Conservation (phyloP, 331 rosid genomes). For the Prunus yedoensis region DNA sequence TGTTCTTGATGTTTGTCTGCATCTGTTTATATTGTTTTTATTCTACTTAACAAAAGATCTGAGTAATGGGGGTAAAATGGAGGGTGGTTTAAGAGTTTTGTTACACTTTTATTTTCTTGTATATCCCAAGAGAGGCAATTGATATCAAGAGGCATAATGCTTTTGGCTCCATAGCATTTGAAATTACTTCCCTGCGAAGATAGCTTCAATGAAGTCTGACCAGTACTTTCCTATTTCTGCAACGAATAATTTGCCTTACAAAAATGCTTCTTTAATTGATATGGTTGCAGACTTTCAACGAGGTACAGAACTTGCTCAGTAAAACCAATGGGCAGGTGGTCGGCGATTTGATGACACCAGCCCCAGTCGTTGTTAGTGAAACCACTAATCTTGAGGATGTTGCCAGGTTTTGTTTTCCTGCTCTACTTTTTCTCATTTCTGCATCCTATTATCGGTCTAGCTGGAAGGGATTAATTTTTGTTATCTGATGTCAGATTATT, state of each 20-base stretch:
- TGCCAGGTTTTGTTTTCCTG: constrained; percentile 58
- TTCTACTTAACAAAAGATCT: no score
- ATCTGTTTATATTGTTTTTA: no score
- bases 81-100: no score
- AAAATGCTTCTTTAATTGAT: background rate
- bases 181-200: background rate
- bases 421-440: background rate
- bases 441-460: background rate
- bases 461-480: background rate
- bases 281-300: constrained; percentile 78
- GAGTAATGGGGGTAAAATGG: no score
- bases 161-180: constrained; percentile 16
- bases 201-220: constrained; percentile 1
- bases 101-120: background rate
- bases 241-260: background rate
- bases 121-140: background rate
- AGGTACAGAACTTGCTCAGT: constrained; percentile 75
- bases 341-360: constrained; percentile 90
- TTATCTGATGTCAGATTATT: constrained; percentile 41
- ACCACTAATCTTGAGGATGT: constrained; percentile 91
- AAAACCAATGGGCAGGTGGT: constrained; percentile 85
- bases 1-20: no score
- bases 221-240: background rate
- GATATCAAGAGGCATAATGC: background rate
- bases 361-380: constrained; percentile 85